Evolutionary conservation across 192 early-diverging fungal genomes (phyloP), one percentile per base, ranked within the genome.

Genomic region (Coemansia sp.): DNA sequence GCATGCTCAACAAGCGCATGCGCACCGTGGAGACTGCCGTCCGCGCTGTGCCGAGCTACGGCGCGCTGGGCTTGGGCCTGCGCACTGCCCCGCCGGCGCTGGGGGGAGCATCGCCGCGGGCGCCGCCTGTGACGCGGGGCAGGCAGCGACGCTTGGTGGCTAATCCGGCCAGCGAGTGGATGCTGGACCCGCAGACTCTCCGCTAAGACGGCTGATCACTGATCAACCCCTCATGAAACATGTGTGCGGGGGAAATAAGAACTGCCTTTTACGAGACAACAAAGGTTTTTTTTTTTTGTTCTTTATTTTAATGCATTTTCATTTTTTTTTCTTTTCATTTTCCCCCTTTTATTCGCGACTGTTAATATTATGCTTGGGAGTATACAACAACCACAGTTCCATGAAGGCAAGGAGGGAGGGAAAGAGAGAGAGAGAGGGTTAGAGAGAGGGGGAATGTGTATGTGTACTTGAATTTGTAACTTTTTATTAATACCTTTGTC

Each of bases 1-100:
- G 72, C 2, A 67, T 79, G 77, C 72, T 64, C 11, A 55, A 31
- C 15, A 79, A 79, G 63, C 68, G 77, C 0, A 36, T 74, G 63
- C 72, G 77, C 7, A 68, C 63, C 27, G 72, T 60, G 11, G 12
- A 8, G 19, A 2, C 17, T 41, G 11, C 36, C 14, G 48, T 10
- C 12, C 1, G 39, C 29, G 21, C 14, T 32, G 38, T 29, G 55
- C 63, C 44, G 27, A 60, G 45, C 70, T 66, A 72, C 4, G 69
- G 65, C 25, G 64, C 55, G 19, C 42, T 67, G 29, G 71, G 71
- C 7, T 17, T 67, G 9, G 71, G 64, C 7, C 59, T 73, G 48
- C 37, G 59, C 4, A 32, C 36, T n/a, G 59, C 67, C 4, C n/a
- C 32, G 15, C 27, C 31, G 0, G 39, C 57, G 9, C 17, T 21